Evolutionary conservation across 2,329 filamentous ascomycete genomes (phyloP), one percentile per base, ranked within the genome.

Genomic region (Arthrocladium fulminans): DNA sequence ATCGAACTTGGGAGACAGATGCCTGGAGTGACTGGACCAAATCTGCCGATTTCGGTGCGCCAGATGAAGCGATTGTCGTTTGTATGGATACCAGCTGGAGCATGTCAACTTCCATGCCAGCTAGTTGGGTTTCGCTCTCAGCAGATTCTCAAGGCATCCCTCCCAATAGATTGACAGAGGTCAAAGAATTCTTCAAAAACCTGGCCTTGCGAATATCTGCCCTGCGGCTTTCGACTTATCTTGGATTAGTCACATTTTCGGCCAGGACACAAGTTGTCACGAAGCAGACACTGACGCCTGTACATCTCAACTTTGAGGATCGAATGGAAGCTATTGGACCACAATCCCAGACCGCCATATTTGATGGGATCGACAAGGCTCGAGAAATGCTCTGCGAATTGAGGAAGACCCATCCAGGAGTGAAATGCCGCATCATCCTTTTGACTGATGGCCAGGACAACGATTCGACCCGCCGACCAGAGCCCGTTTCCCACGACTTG

Each of bases 391-490:
- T 45, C 29, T 45, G 27, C 22, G 25, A 19, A 23, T 19, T 45
- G n/a, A 34, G 20, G 17, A 15, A 35, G 12, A 17, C 19, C 8
- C 19, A 62, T 49, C 64, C 64, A 1, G 50, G 57, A 2, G 63
- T 63, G 6, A 61, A 62, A 55, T 61, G 65, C 47, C 59, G 66
- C 6, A 65, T 68, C 24, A 61, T 68, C 23, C 61, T 61, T 29
- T 58, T 68, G 22, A 64, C 61, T 8, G 66, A 69, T 46, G 66
- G 66, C 2, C 42, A 54, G 7, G 63, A 67, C 47, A 69, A 60
- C 6, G 63, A 58, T 22, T 66, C 63, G 1, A 48, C 34, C 6
- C 55, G 56, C 17, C 51, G 30, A 6, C 44, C 53, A 1, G 44
- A 57, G 8, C 52, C 58, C 4, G 45, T 67, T 12, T 57, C 54